Conservation (phyloP, 2,329 filamentous ascomycete species). For the Claviceps pusilla region DNA sequence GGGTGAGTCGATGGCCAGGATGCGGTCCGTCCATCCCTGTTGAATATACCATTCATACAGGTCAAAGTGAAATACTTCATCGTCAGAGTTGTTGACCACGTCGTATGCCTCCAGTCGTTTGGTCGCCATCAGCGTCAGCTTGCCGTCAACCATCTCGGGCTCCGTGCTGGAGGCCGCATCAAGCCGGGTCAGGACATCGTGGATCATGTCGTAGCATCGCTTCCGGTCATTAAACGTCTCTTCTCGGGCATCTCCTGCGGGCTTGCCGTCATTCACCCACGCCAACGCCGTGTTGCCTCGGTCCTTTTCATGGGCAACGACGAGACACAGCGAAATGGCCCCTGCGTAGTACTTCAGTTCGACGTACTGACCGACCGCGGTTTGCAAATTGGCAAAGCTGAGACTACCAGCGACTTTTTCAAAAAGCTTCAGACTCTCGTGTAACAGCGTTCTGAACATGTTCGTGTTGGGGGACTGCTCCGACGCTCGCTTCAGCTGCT, state of each 20-base stretch:
- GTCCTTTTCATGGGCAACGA: conserved; percentile 71
- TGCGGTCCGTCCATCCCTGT: conserved; percentile 69
- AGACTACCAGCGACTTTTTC: conserved; percentile 75
- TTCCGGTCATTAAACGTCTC: conserved; percentile 56
- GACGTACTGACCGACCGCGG: conserved; percentile 66
- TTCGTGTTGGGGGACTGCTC: conserved; percentile 66
- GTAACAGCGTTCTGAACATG: conserved; percentile 61
- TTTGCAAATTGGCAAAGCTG: conserved; percentile 63
- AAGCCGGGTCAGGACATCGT: conserved; percentile 62
- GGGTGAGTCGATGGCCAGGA: conserved; percentile 70
- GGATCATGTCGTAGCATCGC: conserved; percentile 74
- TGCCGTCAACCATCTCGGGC: conserved; percentile 63
- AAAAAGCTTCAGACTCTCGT: conserved; percentile 79
- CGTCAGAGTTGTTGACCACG: conserved; percentile 73
- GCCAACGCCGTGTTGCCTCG: conserved; percentile 70
- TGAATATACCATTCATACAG: conserved; percentile 96
- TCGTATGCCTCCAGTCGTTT: conserved; percentile 79
- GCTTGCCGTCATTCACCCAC: conserved; percentile 77
- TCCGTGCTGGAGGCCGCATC: conserved; percentile 55
- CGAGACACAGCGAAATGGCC: conserved; percentile 73
- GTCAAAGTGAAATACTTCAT: conserved; percentile 89
- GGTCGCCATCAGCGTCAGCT: conserved; percentile 57
- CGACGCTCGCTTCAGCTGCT: conserved; percentile 76
- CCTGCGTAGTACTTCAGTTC: conserved; percentile 80
- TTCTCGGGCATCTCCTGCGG: conserved; percentile 53